A percentile compares a stretch with the other conserved stretches of the same genome.
phyloP scores from a whole-genome alignment of 176 grass and related monocot genomes.

The Musa itinerans region DNA sequence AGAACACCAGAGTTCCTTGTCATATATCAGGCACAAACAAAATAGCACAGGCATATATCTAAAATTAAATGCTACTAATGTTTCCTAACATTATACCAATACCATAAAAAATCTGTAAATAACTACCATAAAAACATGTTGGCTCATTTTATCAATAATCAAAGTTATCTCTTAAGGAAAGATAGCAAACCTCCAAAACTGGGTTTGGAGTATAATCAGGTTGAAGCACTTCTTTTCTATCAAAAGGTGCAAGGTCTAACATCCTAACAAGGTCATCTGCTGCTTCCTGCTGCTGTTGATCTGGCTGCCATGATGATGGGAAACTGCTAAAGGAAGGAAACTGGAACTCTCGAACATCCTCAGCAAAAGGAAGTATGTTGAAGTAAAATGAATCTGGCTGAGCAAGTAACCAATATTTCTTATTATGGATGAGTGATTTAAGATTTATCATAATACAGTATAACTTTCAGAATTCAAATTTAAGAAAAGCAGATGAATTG shows the following conservation, averaged over 20 bases:
- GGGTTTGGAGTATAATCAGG: conserved; percentile 91
- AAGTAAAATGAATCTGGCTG: conserved; percentile 96
- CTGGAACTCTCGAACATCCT: conserved; percentile 80
- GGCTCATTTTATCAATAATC: not conserved
- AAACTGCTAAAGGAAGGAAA: conserved; percentile 68
- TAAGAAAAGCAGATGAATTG: not conserved
- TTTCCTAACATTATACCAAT: too few relatives aligned
- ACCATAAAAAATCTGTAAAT: too few relatives aligned
- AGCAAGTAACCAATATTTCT: conserved; percentile 10
- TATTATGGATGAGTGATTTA: not conserved
- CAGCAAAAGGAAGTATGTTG: conserved; percentile 84
- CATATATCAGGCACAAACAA: conserved; percentile 7
- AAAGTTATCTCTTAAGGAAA: not conserved
- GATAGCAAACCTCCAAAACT: conserved; percentile 49
- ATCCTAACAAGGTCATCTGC: conserved; percentile 83
- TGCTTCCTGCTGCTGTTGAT: conserved; percentile 69
- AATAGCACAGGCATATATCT: too few relatives aligned
- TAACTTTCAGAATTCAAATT: not conserved
- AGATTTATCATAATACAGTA: not conserved
- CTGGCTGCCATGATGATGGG: conserved; percentile 53
- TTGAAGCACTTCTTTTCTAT: conserved; percentile 58
- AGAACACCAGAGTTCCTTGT: conserved; percentile 12
- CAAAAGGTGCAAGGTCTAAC: conserved; percentile 68
- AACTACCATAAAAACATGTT: too few relatives aligned
- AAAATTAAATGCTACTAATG: too few relatives aligned